Evolutionary conservation across 169 alveolate genomes (phyloP).

Genomic region (Eimeria sp.): DNA sequence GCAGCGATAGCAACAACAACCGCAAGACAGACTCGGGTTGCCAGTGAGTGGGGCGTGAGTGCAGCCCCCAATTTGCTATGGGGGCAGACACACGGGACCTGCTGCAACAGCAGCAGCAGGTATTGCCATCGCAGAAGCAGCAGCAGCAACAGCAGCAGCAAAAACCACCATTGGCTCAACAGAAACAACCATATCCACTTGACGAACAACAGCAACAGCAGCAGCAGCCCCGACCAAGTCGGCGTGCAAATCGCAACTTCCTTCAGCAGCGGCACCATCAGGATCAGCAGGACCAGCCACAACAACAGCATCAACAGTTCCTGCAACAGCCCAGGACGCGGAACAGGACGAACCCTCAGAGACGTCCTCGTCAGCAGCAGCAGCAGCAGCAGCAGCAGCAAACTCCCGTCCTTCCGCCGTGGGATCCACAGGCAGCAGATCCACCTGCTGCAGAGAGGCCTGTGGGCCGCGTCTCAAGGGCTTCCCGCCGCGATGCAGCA

Average conservation of each 20-base stretch:
- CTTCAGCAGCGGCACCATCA: constrained; percentile 50
- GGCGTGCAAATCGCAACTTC: constrained; percentile 40
- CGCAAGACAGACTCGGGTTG: constrained; percentile 25
- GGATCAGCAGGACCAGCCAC: constrained; percentile 48
- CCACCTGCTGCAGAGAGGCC: constrained; percentile 38
- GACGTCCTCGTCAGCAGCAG: constrained; percentile 65
- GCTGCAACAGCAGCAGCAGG: constrained; percentile 63
- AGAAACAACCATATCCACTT: neutral
- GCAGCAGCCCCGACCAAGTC: constrained; percentile 18
- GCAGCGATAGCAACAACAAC: constrained; percentile 31
- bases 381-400: constrained; percentile 53
- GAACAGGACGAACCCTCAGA: constrained; percentile 35
- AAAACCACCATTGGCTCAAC: neutral
- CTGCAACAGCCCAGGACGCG: constrained; percentile 30
- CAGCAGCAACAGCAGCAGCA: constrained; percentile 49
- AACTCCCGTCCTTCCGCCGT: neutral
- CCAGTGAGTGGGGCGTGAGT: constrained; percentile 2
- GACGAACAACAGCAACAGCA: constrained; percentile 29
- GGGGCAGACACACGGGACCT: constrained; percentile 51
- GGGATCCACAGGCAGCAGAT: constrained; percentile 25
- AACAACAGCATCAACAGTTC: constrained; percentile 51
- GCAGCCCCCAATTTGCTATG: constrained; percentile 45
- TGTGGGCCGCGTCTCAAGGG: constrained; percentile 33
- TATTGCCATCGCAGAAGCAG: constrained; percentile 27
- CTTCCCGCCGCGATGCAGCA: constrained; percentile 44